phyloP scores from a whole-genome alignment of 257 asterid species.

The Petunia secreta region DNA sequence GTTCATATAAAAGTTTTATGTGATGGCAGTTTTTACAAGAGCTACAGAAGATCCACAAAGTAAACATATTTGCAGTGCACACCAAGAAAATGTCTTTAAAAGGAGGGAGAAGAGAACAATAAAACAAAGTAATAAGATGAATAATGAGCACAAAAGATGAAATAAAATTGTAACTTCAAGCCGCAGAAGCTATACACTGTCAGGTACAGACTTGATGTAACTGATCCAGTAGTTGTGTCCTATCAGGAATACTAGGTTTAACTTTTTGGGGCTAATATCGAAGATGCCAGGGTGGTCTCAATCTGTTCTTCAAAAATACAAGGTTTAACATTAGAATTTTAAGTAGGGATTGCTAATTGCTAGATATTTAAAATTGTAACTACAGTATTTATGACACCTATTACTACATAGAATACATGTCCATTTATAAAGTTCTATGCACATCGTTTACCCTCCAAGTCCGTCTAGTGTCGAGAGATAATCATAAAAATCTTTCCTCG shows the following conservation, averaged over 20 bases:
- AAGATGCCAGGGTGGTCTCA: not conserved
- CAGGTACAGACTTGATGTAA: not conserved
- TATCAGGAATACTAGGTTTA: not conserved
- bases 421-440: not conserved
- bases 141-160: not conserved
- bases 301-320: not conserved
- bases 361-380: not conserved
- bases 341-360: not conserved
- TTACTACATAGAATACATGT: conserved; percentile 5
- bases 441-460: not conserved
- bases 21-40: not conserved
- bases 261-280: not conserved
- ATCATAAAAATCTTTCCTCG: not conserved
- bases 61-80: not conserved
- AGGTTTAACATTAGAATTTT: not conserved
- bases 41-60: conserved; percentile 6
- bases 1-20: not conserved
- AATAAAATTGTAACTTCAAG: not conserved
- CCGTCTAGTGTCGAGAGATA: not conserved
- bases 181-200: not conserved
- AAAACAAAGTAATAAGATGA: not conserved
- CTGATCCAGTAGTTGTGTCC: conserved; percentile 5
- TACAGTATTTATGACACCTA: conserved; percentile 1
- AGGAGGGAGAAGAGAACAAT: not conserved
- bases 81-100: not conserved